Conservation (phyloP, 768 basidiomycete genomes). For the Gloeostereum incarnatum region DNA sequence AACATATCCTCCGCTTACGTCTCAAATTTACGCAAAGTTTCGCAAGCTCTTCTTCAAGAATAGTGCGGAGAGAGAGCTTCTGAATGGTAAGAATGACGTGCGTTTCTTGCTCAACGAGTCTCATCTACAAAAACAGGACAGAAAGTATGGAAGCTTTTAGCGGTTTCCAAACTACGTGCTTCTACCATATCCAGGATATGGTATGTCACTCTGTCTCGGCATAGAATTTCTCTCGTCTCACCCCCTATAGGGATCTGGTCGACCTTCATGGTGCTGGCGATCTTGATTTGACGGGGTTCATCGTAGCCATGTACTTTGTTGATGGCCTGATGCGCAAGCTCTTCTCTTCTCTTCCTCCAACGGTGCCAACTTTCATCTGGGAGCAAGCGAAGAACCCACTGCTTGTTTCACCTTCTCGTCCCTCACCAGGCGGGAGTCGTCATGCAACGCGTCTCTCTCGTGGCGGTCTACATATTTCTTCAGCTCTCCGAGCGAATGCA, state of each 20-base stretch:
- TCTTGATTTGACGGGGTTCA: neutral
- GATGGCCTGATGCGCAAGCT: neutral
- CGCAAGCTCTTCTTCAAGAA: neutral
- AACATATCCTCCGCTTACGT: neutral
- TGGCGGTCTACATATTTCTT: neutral
- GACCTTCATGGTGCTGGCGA: neutral
- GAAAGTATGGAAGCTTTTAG: neutral
- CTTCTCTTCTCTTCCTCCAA: neutral
- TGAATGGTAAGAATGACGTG: neutral
- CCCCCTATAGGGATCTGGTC: neutral
- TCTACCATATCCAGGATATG: neutral
- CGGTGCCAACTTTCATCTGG: neutral
- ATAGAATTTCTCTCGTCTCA: neutral
- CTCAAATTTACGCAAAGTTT: neutral
- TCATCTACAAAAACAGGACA: neutral
- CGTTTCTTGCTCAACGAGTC: neutral
- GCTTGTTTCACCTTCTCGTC: neutral
- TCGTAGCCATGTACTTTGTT: neutral
- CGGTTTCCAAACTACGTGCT: neutral
- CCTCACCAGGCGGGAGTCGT: neutral
- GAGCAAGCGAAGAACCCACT: neutral
- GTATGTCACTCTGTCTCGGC: neutral
- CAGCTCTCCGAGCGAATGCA: neutral
- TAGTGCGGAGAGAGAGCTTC: neutral
- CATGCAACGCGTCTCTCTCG: neutral